Evolutionary conservation across 2,329 filamentous ascomycete species (phyloP).

Genomic region (Epichloe typhina): DNA sequence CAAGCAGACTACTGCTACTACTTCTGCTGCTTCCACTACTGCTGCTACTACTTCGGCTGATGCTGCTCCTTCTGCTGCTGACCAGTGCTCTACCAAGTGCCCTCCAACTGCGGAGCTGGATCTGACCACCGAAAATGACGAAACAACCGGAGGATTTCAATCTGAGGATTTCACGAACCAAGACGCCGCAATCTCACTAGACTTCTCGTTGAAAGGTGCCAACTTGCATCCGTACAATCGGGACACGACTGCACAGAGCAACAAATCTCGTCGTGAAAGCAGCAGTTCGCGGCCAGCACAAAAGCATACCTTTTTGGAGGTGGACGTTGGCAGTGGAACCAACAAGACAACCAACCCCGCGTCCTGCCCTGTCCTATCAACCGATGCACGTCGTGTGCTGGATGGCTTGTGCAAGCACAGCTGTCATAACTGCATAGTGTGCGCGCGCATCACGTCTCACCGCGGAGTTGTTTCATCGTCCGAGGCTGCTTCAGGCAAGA

Average conservation of each 20-base stretch:
- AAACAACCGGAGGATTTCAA: conserved; percentile 22
- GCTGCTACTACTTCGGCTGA: neutral
- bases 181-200: conserved; percentile 21
- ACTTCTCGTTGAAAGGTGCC: conserved; percentile 12
- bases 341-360: conserved; percentile 15
- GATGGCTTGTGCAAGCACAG: conserved; percentile 41
- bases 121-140: conserved; percentile 19
- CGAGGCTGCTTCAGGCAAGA: conserved; percentile 32
- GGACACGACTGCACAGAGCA: conserved; percentile 12
- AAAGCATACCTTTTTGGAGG: conserved; percentile 11
- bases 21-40: neutral
- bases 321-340: conserved; percentile 12
- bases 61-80: neutral
- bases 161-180: conserved; percentile 21
- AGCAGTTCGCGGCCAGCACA: conserved; percentile 15
- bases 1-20: conserved; percentile 9
- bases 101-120: conserved; percentile 13
- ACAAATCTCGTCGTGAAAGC: conserved; percentile 14
- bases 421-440: conserved; percentile 44
- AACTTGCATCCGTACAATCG: conserved; percentile 6
- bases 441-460: conserved; percentile 37
- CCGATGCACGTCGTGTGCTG: conserved; percentile 37
- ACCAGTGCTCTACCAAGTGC: neutral
- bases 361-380: conserved; percentile 34
- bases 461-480: conserved; percentile 23